Conservation (phyloP, 805 yeast species). For the Isabelozyma rhagii region DNA sequence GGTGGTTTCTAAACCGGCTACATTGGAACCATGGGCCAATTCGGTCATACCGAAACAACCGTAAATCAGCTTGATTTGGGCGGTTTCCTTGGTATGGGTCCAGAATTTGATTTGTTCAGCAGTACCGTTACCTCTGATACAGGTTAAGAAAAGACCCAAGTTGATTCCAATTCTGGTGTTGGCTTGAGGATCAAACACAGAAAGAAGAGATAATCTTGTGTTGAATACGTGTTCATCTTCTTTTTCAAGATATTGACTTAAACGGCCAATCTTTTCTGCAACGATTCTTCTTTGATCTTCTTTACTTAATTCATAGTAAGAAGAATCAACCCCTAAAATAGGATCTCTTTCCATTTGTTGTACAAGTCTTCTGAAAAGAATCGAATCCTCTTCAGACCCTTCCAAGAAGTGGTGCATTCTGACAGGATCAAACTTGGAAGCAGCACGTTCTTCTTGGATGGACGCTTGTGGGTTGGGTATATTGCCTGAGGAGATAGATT, state of each 20-base stretch:
- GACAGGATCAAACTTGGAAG: constrained; percentile 29
- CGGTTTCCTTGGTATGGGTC: constrained; percentile 69
- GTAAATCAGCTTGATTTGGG: constrained; percentile 51
- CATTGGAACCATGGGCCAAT: constrained; percentile 63
- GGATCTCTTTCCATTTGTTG: constrained; percentile 70
- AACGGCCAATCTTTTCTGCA: constrained; percentile 57
- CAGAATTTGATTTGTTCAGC: constrained; percentile 79
- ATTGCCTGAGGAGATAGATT: constrained; percentile 7
- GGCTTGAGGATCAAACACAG: constrained; percentile 73
- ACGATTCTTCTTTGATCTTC: constrained; percentile 57
- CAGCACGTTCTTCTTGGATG: constrained; percentile 31
- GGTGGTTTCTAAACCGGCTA: constrained; percentile 54
- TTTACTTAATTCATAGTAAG: constrained; percentile 57
- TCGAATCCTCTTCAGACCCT: constrained; percentile 40
- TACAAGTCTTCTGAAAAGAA: constrained; percentile 45
- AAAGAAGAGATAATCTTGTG: constrained; percentile 55
- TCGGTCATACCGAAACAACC: constrained; percentile 68
- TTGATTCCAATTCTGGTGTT: constrained; percentile 86
- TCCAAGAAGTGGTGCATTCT: constrained; percentile 41
- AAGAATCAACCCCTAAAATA: constrained; percentile 49
- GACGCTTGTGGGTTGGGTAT: constrained; percentile 34
- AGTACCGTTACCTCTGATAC: constrained; percentile 86
- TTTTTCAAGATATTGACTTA: constrained; percentile 59
- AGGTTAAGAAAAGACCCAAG: constrained; percentile 76
- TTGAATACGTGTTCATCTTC: constrained; percentile 46